Evolutionary conservation across 768 basidiomycete species (phyloP).

Genomic region (Steccherinum ochraceum): DNA sequence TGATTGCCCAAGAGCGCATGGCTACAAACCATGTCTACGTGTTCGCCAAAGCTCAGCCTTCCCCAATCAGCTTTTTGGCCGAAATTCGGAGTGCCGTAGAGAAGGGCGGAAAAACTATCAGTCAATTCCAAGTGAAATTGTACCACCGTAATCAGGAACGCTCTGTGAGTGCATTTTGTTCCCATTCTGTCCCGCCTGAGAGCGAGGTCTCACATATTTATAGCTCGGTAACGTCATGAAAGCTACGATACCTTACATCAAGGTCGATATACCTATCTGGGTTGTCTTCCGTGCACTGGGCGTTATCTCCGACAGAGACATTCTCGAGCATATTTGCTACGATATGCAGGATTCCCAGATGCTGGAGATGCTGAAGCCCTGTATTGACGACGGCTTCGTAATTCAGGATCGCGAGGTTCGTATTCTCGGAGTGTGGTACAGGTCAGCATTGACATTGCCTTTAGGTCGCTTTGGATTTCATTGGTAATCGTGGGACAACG

Average conservation of each 20-base stretch:
- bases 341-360: slow-evolving; percentile 94
- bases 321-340: slow-evolving; percentile 97
- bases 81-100: slow-evolving; percentile 97
- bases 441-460: slow-evolving; percentile 8
- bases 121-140: slow-evolving; percentile 97
- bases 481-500: slow-evolving; percentile 95
- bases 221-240: slow-evolving; percentile 91
- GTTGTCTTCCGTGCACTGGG: slow-evolving; percentile 97
- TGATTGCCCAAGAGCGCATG: slow-evolving; percentile 99
- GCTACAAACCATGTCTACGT: slow-evolving; percentile 99
- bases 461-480: slow-evolving; percentile 85
- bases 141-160: slow-evolving; percentile 87
- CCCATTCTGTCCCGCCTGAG: too few species aligned
- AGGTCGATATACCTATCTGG: slow-evolving; percentile 97
- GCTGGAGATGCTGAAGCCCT: slow-evolving; percentile 97
- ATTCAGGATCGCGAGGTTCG: slow-evolving; percentile 92
- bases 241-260: slow-evolving; percentile 96
- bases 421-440: slow-evolving; percentile 3
- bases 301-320: slow-evolving; percentile 95
- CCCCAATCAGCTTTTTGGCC: slow-evolving; percentile 91
- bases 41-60: slow-evolving; percentile 96
- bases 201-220: too few species aligned
- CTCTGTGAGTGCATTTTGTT: slow-evolving; percentile 58
- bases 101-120: slow-evolving; percentile 96
- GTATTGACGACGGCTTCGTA: slow-evolving; percentile 97